Evolutionary conservation across 352 stramenopile species (phyloP).

Genomic region (Globisporangium okanoganense): DNA sequence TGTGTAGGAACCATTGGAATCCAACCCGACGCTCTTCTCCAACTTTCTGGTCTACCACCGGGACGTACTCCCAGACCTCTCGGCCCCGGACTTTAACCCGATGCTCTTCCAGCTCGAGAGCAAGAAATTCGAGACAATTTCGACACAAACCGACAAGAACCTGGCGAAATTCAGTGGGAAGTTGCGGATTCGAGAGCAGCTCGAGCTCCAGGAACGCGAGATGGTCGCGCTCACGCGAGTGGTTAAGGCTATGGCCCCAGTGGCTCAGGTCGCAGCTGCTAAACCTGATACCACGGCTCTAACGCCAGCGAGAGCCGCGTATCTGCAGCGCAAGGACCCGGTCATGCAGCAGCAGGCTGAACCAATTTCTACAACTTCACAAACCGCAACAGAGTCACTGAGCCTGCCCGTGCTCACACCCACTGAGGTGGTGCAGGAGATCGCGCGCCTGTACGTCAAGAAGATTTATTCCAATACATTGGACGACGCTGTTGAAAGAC

Average conservation of each 20-base stretch:
- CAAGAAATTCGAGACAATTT: conserved; percentile 30
- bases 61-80: conserved; percentile 53
- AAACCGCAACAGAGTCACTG: not conserved
- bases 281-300: not conserved
- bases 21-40: conserved; percentile 66
- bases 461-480: conserved; percentile 45
- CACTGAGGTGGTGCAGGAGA: conserved; percentile 44
- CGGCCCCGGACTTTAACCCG: conserved; percentile 46
- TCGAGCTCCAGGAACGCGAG: conserved; percentile 37
- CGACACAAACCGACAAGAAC: conserved; percentile 42
- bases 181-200: conserved; percentile 29
- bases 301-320: not conserved
- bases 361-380: not conserved
- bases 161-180: conserved; percentile 30
- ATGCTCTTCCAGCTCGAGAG: conserved; percentile 47
- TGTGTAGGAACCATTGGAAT: conserved; percentile 56
- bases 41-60: conserved; percentile 62
- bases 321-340: conserved; percentile 5
- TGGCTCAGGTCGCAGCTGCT: not conserved
- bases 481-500: conserved; percentile 29
- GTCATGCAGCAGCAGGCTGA: not conserved
- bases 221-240: conserved; percentile 14
- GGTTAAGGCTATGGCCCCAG: not conserved
- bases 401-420: conserved; percentile 10
- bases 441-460: conserved; percentile 56